Evolutionary conservation across 1,284 basidiomycete species (phyloP).

Genomic region (Ceratobasidium theobromae): DNA sequence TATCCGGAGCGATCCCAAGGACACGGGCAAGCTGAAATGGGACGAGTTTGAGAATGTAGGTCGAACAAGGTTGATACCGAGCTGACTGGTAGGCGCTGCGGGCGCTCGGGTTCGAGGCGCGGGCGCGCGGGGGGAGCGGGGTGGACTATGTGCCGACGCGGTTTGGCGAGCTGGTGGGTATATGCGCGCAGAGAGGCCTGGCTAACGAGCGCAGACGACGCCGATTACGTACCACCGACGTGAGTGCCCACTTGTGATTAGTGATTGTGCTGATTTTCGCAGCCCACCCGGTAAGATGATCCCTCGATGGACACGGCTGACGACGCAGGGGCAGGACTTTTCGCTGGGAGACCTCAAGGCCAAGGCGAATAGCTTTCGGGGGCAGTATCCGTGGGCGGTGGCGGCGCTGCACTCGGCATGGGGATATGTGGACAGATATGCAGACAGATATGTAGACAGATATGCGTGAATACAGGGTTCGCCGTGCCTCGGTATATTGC

Average conservation of each 20-base stretch:
- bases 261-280: neutral
- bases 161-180: too few relatives aligned
- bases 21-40: conserved; percentile 27
- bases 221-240: conserved; percentile 23
- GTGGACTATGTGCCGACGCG: conserved; percentile 6
- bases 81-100: neutral
- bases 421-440: conserved; percentile 1
- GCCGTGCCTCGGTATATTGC: too few relatives aligned
- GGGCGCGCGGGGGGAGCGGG: conserved; percentile 16
- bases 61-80: neutral
- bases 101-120: conserved; percentile 10
- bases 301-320: neutral
- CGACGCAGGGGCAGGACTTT: conserved; percentile 13
- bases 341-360: conserved; percentile 25
- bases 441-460: neutral
- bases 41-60: neutral
- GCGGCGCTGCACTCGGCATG: conserved; percentile 18
- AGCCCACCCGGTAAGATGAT: neutral
- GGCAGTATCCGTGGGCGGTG: conserved; percentile 5
- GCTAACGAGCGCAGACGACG: too few relatives aligned
- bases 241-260: neutral
- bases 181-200: too few relatives aligned
- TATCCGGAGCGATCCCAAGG: conserved; percentile 16
- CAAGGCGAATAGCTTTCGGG: conserved; percentile 10
- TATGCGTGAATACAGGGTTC: too few relatives aligned